Evolutionary conservation across 352 stramenopile genomes (phyloP), one percentile per base, ranked within the genome.

Genomic region (Phytophthora colocasiae): DNA sequence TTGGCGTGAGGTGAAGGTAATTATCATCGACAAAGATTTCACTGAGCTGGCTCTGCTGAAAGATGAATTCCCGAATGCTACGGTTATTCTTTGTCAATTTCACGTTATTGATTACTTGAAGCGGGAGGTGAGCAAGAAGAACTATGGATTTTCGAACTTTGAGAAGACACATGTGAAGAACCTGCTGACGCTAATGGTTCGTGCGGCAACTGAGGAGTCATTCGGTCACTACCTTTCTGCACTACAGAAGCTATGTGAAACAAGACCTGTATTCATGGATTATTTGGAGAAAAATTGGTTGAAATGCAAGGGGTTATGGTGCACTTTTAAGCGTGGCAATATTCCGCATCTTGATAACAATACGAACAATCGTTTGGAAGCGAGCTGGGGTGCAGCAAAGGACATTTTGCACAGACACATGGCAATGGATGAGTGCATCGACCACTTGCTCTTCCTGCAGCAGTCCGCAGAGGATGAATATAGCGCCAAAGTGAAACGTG

Each of bases 291-390:
- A 36, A 0, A 58, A 63, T 34, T 63, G 46, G 61, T 12, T 59
- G 9, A 63, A 24, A 7, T 69, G 61, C 27, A 62, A 63, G 19
- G 7, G 7, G 0, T 14, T 48, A 17, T 63, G 52, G 46, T 54
- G 51, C 12, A 49, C 39, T 0, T 69, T 47, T 38, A 14, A 43
- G 24, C 24, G 52, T 11, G 44, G 32, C 2, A 14, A 52, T 10
- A 43, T 69, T 27, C 50, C 45, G 6, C 24, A 57, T n/a, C 27
- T 69, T 12, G 52, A 58, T 7, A 69, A 69, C 29, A 69, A 69
- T 22, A 59, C 61, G 0, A 59, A 64, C n/a, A 63, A 59, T 27
- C 27, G 52, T 1, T 15, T 59, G 0, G 38, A 59, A 17, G 15
- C 52, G 6, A 58, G 39, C 17, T 66, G 40, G 58, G 58, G 40